Conservation (phyloP, 352 stramenopile species). For the Phytophthora fragariaefolia region DNA sequence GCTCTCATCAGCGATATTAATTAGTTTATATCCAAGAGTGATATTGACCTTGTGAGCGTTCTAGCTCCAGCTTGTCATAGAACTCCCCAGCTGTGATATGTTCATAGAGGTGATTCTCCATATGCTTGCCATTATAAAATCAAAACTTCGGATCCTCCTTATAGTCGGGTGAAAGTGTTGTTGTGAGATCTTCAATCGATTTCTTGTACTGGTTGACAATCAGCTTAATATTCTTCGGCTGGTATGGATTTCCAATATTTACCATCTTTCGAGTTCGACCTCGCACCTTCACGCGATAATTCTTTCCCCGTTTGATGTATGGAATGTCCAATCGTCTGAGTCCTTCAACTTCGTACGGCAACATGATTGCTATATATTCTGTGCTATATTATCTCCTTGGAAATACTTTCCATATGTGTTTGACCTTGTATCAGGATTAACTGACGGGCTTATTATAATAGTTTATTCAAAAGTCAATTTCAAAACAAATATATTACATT, state of each 20-base stretch:
- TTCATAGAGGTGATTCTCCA: slow-evolving; percentile 12
- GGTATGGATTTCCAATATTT: slow-evolving; percentile 4
- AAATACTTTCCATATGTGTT: background rate
- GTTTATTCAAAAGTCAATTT: background rate
- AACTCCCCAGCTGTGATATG: slow-evolving; percentile 2
- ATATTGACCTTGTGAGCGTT: slow-evolving; percentile 24
- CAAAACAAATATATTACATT: background rate
- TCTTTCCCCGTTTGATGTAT: slow-evolving; percentile 5
- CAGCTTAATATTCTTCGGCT: background rate
- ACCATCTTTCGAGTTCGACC: background rate
- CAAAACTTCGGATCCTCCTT: background rate
- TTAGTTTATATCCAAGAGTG: slow-evolving; percentile 14
- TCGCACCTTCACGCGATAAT: slow-evolving; percentile 6
- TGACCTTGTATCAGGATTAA: background rate
- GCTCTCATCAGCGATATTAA: background rate
- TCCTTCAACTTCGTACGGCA: slow-evolving; percentile 5
- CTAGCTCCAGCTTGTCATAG: slow-evolving; percentile 10
- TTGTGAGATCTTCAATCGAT: background rate
- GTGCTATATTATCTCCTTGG: background rate
- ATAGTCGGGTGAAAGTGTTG: background rate
- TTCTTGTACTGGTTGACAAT: background rate
- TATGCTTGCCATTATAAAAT: background rate
- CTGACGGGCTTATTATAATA: background rate
- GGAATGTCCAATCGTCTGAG: slow-evolving; percentile 9
- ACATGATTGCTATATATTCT: slow-evolving; percentile 8